A percentile compares a stretch with the other conserved stretches of the same genome.
These are phyloP conservation scores for Rhododendron vialii DNA, from an alignment of 148 eudicot species.

Conservation along the genomic window DNA sequence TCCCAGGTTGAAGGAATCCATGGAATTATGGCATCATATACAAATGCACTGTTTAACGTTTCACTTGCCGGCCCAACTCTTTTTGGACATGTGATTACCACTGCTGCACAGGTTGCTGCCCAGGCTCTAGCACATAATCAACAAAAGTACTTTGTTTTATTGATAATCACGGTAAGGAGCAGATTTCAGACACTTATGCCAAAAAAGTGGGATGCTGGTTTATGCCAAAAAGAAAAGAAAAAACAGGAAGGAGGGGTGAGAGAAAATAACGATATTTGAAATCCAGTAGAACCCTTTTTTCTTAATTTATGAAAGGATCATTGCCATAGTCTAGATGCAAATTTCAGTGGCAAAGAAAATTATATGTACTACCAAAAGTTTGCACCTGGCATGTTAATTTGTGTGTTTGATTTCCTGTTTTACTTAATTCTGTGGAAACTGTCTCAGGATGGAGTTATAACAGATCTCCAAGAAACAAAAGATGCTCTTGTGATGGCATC, in stretches of 20 bases:
- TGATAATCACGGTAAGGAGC: conserved; percentile 82
- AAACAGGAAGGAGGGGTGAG: background rate
- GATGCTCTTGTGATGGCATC: conserved; percentile 95
- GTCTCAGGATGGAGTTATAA: conserved; percentile 92
- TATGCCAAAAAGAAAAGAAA: background rate
- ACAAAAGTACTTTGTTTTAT: conserved; percentile 72
- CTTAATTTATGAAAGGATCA: background rate
- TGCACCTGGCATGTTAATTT: background rate
- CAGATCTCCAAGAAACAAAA: conserved; percentile 97
- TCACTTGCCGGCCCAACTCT: conserved; percentile 98
- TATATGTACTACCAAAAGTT: background rate
- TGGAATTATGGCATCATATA: conserved; percentile 86
- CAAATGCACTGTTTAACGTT: conserved; percentile 79
- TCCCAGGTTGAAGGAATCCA: conserved; percentile 92
- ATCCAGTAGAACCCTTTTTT: background rate
- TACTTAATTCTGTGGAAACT: background rate
- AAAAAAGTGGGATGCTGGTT: background rate
- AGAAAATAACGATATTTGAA: background rate
- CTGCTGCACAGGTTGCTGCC: conserved; percentile 78
- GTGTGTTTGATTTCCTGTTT: background rate
- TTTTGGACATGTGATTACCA: conserved; percentile 73
- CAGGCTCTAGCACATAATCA: conserved; percentile 53
- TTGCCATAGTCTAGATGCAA: background rate
- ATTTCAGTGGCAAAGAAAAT: background rate
- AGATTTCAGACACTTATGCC: background rate